Conservation (phyloP, 1,284 basidiomycete species). For the Trametes sp. region DNA sequence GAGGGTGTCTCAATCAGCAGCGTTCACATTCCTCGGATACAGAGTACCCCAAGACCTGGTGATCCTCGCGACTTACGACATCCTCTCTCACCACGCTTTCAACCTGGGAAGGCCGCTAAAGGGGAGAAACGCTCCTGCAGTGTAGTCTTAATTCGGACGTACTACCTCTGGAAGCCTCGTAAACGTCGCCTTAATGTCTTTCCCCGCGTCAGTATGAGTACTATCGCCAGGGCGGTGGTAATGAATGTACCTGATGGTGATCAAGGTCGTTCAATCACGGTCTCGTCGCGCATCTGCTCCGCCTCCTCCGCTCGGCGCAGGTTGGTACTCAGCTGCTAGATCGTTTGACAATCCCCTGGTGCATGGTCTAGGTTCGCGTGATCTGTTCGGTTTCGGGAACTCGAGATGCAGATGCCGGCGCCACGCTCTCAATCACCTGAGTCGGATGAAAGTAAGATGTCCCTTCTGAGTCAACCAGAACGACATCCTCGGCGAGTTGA, state of each 20-base stretch:
- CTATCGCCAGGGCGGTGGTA: no score
- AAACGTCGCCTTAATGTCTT: constrained; percentile 54
- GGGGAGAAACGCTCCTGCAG: neutral
- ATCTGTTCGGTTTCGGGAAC: no score
- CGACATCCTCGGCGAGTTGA: no score
- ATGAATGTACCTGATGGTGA: constrained; percentile 57
- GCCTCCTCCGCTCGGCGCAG: constrained; percentile 67
- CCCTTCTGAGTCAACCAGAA: no score
- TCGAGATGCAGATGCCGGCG: no score
- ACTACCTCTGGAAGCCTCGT: constrained; percentile 51
- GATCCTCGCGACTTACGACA: no score
- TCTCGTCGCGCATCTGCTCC: constrained; percentile 41
- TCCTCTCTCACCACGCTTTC: neutral
- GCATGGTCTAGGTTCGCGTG: constrained; percentile 76
- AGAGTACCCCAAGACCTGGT: no score
- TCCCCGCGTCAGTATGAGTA: constrained; percentile 39
- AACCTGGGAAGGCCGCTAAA: neutral
- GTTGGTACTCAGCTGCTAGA: constrained; percentile 56
- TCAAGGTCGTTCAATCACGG: constrained; percentile 49
- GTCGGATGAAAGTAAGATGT: no score
- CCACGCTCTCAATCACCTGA: no score
- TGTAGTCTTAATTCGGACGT: constrained; percentile 37
- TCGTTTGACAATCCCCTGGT: constrained; percentile 52
- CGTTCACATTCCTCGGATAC: no score
- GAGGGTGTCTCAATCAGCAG: no score